Evolutionary conservation across 805 yeast species (phyloP).

Genomic region (Candida andamanensis): DNA sequence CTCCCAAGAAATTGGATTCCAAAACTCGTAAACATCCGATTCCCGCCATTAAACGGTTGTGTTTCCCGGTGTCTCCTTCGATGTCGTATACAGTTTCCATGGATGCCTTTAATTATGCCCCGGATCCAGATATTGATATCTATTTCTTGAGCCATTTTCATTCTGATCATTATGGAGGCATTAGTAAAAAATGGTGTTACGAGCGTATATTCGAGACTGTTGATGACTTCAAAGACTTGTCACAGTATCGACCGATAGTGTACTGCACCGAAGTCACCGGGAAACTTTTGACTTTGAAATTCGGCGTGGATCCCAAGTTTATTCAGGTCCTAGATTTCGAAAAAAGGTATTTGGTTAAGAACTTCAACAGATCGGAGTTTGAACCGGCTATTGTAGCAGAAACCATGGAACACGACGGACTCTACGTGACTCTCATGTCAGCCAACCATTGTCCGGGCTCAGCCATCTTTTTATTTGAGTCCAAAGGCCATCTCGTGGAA

Average conservation of each 20-base stretch:
- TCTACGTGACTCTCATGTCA: conserved; percentile 58
- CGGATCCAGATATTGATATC: conserved; percentile 39
- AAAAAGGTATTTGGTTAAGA: conserved; percentile 29
- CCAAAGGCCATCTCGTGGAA: conserved; percentile 20
- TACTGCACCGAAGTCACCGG: conserved; percentile 73
- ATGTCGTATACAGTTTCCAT: conserved; percentile 43
- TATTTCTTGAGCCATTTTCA: conserved; percentile 84
- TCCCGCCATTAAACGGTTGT: conserved; percentile 51
- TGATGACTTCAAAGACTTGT: conserved; percentile 18
- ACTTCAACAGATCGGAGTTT: conserved; percentile 4
- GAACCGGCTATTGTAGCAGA: conserved; percentile 8
- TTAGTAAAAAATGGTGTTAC: conserved; percentile 66
- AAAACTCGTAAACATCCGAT: conserved; percentile 28
- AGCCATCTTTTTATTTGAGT: conserved; percentile 67
- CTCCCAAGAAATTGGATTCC: conserved; percentile 12
- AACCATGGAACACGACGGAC: conserved; percentile 20
- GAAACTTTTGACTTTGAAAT: conserved; percentile 46
- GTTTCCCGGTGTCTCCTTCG: conserved; percentile 26
- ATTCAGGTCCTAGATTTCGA: conserved; percentile 37
- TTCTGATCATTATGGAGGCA: conserved; percentile 90
- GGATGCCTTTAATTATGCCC: conserved; percentile 59
- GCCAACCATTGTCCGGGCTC: conserved; percentile 99
- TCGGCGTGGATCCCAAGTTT: conserved; percentile 50
- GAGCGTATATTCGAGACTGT: conserved; percentile 30
- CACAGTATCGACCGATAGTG: conserved; percentile 48